Base-by-base conservation (phyloP, 192 early-diverging fungal species). In the Dissophora globulifera region DNA sequence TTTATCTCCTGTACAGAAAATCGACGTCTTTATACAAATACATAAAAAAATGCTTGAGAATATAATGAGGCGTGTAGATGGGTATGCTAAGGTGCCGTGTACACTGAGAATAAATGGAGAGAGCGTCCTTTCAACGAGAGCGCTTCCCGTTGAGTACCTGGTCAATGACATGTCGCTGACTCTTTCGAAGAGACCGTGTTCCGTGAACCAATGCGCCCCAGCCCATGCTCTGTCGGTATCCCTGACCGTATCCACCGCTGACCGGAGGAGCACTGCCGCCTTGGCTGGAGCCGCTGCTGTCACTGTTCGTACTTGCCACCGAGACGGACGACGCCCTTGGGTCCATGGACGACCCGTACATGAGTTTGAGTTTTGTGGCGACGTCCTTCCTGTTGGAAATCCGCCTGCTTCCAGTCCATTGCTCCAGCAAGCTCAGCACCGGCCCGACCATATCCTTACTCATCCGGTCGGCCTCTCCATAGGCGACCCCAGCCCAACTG, bases 401-500 rank as follows among this genome's bases (percentile, higher is more conserved):
- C 7, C 72, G 63, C 7, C 45, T 50, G 19, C 27, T 42, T 11
- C 72, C 72, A 6, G 72, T 76, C 72, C 72, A 76, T 11, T 67
- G 63, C 27, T 62, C 50, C 20, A 76, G 20, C 0, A 76, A 35
- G 52, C 46, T 48, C 43, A 76, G n/a, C 2, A 76, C 58, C n/a
- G 72, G 72, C 17, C 64, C 58, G 1, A 62, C 72, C 58, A 76
- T 49, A 30, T 76, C 72, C 22, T 53, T 58, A 31, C 72, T 60
- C 57, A 76, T 56, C 16, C 64, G 26, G 31, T 76, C 72, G 6
- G 72, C 72, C 17, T 76, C 72, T 0, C 72, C 72, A 56, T 56
- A 62, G 5, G 72, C 38, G 1, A 76, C 64, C 3, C 72, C 72
- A 6, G 72, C 72, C 72, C 72, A 76, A n/a, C 72, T 76, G 40